Conservation (phyloP, 2,329 filamentous ascomycete species). For the Hypoxylon sp. region DNA sequence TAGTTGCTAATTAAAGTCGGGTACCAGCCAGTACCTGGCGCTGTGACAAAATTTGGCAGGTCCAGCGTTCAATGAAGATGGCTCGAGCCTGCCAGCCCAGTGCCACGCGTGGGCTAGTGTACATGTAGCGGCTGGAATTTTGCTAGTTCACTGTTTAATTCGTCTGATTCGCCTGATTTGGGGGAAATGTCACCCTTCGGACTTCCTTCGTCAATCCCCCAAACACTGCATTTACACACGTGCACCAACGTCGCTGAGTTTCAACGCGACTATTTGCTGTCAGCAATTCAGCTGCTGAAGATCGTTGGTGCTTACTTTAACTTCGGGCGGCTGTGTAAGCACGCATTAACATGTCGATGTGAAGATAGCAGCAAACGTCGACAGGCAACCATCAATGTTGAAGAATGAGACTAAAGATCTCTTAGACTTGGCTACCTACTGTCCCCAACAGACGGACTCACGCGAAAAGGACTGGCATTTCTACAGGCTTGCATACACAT, state of each 20-base stretch:
- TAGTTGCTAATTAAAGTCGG: constrained; percentile 15
- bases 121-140: constrained; percentile 8
- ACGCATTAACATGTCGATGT: constrained; percentile 15
- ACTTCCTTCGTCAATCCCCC: constrained; percentile 22
- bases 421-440: constrained; percentile 38
- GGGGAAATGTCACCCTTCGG: constrained; percentile 17
- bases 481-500: no score
- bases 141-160: background rate
- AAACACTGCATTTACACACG: constrained; percentile 7
- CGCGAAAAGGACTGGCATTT: constrained; percentile 11
- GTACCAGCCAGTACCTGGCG: constrained; percentile 4
- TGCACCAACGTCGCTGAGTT: constrained; percentile 13
- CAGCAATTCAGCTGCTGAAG: constrained; percentile 28
- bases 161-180: constrained; percentile 1
- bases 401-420: constrained; percentile 36
- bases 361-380: constrained; percentile 18
- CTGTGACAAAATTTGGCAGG: constrained; percentile 6
- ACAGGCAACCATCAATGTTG: constrained; percentile 5
- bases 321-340: constrained; percentile 21
- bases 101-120: background rate
- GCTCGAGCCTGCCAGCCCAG: no score
- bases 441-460: constrained; percentile 7
- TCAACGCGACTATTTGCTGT: constrained; percentile 9
- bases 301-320: background rate
- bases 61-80: no score